Evolutionary conservation across 1,139 yeast species (phyloP).

Genomic region (Blastobotrys malaysiensis): DNA sequence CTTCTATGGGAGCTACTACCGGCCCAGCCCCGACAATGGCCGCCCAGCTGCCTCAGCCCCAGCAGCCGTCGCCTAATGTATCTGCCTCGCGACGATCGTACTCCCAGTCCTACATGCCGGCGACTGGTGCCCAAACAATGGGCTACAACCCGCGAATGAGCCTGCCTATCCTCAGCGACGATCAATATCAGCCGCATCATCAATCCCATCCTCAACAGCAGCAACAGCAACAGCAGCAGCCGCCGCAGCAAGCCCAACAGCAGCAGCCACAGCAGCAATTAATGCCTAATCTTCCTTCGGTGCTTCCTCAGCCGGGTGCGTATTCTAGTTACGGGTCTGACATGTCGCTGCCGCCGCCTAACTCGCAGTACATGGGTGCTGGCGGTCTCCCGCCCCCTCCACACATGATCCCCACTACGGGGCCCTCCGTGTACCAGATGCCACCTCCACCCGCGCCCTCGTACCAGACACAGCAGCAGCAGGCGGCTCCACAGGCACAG

Average conservation of each 20-base stretch:
- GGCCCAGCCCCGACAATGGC: neutral
- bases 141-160: neutral
- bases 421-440: conserved; percentile 2
- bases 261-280: conserved; percentile 13
- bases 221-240: conserved; percentile 14
- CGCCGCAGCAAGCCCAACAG: too few species aligned
- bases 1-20: neutral
- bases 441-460: conserved; percentile 2
- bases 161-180: conserved; percentile 3
- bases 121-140: neutral
- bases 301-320: conserved; percentile 12
- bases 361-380: conserved; percentile 1
- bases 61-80: neutral
- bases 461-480: neutral
- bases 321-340: neutral
- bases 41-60: neutral
- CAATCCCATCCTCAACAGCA: conserved; percentile 8
- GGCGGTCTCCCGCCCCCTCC: conserved; percentile 8
- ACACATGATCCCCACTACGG: conserved; percentile 9
- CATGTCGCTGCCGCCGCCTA: neutral
- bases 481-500: conserved; percentile 1
- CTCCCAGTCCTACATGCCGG: conserved; percentile 3
- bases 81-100: neutral
- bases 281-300: conserved; percentile 7
- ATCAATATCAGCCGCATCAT: neutral